Percentiles rank a stretch among this genome's conserved stretches.
These are phyloP conservation scores for Trichosporon sp. DNA, from an alignment of 1,284 basidiomycete genomes.

Conservation along the genomic window DNA sequence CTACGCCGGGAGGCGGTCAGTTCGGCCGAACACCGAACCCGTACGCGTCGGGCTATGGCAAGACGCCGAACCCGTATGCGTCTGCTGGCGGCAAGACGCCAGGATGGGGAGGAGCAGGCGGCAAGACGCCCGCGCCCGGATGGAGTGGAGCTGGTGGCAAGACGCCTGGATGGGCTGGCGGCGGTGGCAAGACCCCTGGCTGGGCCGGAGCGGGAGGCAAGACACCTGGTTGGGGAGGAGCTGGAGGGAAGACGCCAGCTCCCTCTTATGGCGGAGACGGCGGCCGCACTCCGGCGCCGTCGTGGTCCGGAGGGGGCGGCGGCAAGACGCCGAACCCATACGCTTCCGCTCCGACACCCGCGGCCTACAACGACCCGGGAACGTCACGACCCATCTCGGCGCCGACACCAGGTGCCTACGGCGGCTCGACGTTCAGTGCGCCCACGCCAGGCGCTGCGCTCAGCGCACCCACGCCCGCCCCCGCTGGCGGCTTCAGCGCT, in stretches of 20 bases:
- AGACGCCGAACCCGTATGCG: conserved; percentile 67
- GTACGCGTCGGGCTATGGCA: conserved; percentile 52
- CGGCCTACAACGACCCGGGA: conserved; percentile 30
- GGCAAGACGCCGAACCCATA: conserved; percentile 59
- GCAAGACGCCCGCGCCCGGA: conserved; percentile 56
- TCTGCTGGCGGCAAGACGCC: conserved; percentile 52
- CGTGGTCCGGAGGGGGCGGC: conserved; percentile 25
- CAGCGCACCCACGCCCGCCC: conserved; percentile 52
- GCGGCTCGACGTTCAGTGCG: conserved; percentile 30
- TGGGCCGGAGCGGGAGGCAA: conserved; percentile 52
- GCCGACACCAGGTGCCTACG: conserved; percentile 52
- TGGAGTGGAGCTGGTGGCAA: conserved; percentile 43
- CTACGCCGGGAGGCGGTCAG: conserved; percentile 41
- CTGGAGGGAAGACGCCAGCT: conserved; percentile 34
- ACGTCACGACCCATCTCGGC: conserved; percentile 41
- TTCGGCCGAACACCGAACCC: conserved; percentile 65
- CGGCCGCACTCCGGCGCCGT: conserved; percentile 46
- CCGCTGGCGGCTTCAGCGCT: conserved; percentile 39
- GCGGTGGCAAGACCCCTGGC: conserved; percentile 51
- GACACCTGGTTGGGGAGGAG: conserved; percentile 10
- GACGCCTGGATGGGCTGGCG: conserved; percentile 23
- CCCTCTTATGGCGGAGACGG: conserved; percentile 30
- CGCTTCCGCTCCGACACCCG: conserved; percentile 40
- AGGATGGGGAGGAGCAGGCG: conserved; percentile 55
- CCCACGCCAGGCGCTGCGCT: conserved; percentile 39